Conservation (phyloP, 2,329 filamentous ascomycete species). For the Alternaria angustiovoidea region DNA sequence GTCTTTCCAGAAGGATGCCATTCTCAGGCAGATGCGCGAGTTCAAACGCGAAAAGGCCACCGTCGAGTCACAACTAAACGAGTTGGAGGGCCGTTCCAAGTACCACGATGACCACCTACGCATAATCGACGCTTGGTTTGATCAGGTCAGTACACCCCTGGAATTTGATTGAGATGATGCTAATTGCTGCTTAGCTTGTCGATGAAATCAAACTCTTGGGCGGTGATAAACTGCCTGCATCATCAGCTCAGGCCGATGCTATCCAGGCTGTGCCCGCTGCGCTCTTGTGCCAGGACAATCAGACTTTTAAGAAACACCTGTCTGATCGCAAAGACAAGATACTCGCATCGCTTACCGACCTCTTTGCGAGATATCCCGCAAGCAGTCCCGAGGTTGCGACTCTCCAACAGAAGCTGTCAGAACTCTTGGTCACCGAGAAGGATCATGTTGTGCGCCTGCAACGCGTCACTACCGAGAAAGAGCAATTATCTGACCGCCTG, state of each 20-base stretch:
- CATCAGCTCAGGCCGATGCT: slow-evolving; percentile 34
- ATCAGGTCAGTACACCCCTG: slow-evolving; percentile 71
- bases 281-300: slow-evolving; percentile 63
- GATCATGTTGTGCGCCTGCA: slow-evolving; percentile 79
- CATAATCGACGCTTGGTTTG: slow-evolving; percentile 91
- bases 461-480: slow-evolving; percentile 77
- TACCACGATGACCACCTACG: slow-evolving; percentile 94
- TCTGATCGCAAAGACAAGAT: slow-evolving; percentile 78
- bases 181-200: slow-evolving; percentile 52
- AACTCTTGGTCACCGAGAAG: slow-evolving; percentile 82
- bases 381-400: slow-evolving; percentile 73
- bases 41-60: slow-evolving; percentile 90
- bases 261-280: slow-evolving; percentile 59
- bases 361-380: slow-evolving; percentile 64
- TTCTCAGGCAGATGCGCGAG: slow-evolving; percentile 96
- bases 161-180: slow-evolving; percentile 22
- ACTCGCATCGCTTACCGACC: slow-evolving; percentile 72
- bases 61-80: slow-evolving; percentile 80
- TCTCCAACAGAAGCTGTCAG: slow-evolving; percentile 77
- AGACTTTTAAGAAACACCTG: slow-evolving; percentile 79
- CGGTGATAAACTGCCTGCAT: slow-evolving; percentile 43
- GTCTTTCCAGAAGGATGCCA: slow-evolving; percentile 95
- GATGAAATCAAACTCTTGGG: slow-evolving; percentile 59
- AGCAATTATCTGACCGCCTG: slow-evolving; percentile 83
- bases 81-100: slow-evolving; percentile 77